Conservation (phyloP, 2,329 filamentous ascomycete species). For the Alternaria atra region DNA sequence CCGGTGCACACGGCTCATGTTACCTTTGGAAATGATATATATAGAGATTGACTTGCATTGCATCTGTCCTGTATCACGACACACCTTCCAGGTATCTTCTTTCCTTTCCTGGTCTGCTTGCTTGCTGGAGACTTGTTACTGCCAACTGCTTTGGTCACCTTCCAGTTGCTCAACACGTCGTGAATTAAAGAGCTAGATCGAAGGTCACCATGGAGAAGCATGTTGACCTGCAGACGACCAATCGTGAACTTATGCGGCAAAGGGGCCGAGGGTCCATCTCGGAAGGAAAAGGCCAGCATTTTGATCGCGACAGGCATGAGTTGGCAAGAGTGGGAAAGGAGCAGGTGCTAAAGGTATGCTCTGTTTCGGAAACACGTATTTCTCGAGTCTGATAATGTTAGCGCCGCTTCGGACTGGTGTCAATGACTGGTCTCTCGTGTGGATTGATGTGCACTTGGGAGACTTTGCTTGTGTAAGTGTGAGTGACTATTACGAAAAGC, state of each 20-base stretch:
- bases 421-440: slow-evolving; percentile 50
- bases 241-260: slow-evolving; percentile 34
- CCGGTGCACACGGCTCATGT: slow-evolving; percentile 45
- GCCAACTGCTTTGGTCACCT: slow-evolving; percentile 7
- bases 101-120: slow-evolving; percentile 29
- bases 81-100: slow-evolving; percentile 24
- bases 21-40: slow-evolving; percentile 41
- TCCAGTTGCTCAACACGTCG: background rate
- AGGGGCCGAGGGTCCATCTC: slow-evolving; percentile 35
- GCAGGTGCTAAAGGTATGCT: slow-evolving; percentile 47
- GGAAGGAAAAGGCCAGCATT: slow-evolving; percentile 37
- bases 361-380: background rate
- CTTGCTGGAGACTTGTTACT: slow-evolving; percentile 18
- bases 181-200: background rate
- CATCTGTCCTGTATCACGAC: slow-evolving; percentile 45
- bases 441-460: slow-evolving; percentile 52
- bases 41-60: slow-evolving; percentile 48
- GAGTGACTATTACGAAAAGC: background rate
- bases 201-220: slow-evolving; percentile 41
- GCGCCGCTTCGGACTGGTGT: slow-evolving; percentile 50
- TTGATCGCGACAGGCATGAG: slow-evolving; percentile 47
- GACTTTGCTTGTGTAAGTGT: slow-evolving; percentile 47
- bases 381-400: slow-evolving; percentile 23
- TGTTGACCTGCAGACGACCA: slow-evolving; percentile 39
- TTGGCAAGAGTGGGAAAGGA: slow-evolving; percentile 47